Percentiles rank a stretch among this genome's conserved stretches.
phyloP scores from a whole-genome alignment of 176 grass and related monocot species.

The Ananas comosus region DNA sequence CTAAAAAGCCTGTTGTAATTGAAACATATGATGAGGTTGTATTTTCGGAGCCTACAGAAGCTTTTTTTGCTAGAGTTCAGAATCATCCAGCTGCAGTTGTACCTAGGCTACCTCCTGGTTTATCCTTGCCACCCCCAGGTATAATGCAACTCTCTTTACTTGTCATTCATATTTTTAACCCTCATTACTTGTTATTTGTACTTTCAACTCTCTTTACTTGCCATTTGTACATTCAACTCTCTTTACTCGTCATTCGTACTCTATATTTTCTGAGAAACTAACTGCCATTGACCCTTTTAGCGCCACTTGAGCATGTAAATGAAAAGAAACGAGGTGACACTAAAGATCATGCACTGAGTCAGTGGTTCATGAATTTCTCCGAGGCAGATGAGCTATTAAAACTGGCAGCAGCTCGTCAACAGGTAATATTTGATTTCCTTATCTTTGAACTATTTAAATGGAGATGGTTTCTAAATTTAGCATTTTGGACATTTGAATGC shows the following conservation, averaged over 20 bases:
- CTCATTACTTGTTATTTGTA: not conserved
- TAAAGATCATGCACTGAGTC: slow-evolving; percentile 77
- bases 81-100: slow-evolving; percentile 87
- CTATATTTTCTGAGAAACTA: not conserved
- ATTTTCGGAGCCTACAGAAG: slow-evolving; percentile 66
- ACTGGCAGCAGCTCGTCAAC: slow-evolving; percentile 78
- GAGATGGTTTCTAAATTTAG: not conserved
- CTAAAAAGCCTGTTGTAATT: slow-evolving; percentile 80
- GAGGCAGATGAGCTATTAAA: slow-evolving; percentile 96
- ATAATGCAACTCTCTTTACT: slow-evolving; percentile 1
- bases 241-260: not conserved
- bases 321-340: slow-evolving; percentile 74
- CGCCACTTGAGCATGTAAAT: slow-evolving; percentile 36
- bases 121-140: slow-evolving; percentile 71
- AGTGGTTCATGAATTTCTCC: slow-evolving; percentile 87
- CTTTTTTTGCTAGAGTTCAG: slow-evolving; percentile 74
- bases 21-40: slow-evolving; percentile 81
- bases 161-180: not conserved
- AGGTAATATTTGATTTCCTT: slow-evolving; percentile 35
- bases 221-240: not conserved
- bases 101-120: slow-evolving; percentile 72
- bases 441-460: slow-evolving; percentile 5
- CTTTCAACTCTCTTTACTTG: not conserved
- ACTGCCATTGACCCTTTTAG: slow-evolving; percentile 20
- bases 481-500: not conserved